These are phyloP conservation scores for Pichia membranifaciens DNA, from an alignment of 805 yeast species.

Conservation along the genomic window DNA sequence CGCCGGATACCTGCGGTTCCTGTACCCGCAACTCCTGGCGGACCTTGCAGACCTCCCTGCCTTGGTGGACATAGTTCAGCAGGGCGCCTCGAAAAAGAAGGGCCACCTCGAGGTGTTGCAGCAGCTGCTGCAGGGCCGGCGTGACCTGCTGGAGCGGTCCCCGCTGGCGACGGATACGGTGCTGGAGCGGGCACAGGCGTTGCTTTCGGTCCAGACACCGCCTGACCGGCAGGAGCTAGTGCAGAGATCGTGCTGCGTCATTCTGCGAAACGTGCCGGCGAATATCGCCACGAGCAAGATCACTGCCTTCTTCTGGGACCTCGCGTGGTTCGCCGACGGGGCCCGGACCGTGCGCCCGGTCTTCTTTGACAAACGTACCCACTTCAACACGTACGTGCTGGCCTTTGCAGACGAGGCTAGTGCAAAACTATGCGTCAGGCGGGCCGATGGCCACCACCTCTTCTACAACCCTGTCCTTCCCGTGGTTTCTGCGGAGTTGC, in stretches of 20 bases:
- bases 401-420: constrained; percentile 40
- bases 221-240: no score
- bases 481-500: constrained; percentile 29
- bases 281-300: constrained; percentile 36
- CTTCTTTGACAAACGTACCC: constrained; percentile 8
- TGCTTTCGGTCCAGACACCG: no score
- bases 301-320: constrained; percentile 41
- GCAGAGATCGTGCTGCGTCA: constrained; percentile 24
- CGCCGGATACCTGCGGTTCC: constrained; percentile 27
- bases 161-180: no score
- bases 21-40: constrained; percentile 11
- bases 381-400: constrained; percentile 31
- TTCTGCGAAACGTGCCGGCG: constrained; percentile 44
- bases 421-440: constrained; percentile 46
- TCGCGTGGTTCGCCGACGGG: constrained; percentile 33
- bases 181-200: no score
- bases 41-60: no score
- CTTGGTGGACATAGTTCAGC: no score
- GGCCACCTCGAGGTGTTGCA: background rate
- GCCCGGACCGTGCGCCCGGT: constrained; percentile 17
- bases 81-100: no score
- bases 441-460: constrained; percentile 42
- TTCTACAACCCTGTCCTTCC: constrained; percentile 27
- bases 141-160: no score
- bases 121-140: background rate